Evolutionary conservation across 352 stramenopile genomes (phyloP), one percentile per base, ranked within the genome.

Genomic region (Achlya hypogyna): DNA sequence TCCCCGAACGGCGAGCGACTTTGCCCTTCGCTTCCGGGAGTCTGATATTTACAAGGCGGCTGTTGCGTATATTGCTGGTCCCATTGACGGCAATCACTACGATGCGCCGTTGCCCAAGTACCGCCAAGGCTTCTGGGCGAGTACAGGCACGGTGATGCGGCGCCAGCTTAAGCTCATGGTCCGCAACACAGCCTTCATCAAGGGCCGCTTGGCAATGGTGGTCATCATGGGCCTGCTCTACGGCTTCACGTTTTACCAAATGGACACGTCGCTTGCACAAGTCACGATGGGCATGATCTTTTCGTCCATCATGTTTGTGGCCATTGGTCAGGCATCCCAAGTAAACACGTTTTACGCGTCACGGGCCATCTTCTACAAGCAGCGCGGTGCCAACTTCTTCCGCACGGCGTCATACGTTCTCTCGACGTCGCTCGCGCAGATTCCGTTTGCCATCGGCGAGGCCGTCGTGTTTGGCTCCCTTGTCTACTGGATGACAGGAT

Each of bases 331-430:
- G 49, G 82, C 89, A 51, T 72, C 86, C 5, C 82, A 89, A 71
- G 66, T 97, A 29, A 78, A 87, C 27, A 84, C 78, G 22, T 90
- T 96, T 63, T 89, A 91, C 63, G 74, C 89, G 25, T 74, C 75
- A 0, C 78, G 78, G 5, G 73, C 69, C 20, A 69, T 90, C 1
- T 97, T 93, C 70, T 96, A 96, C 78, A 96, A 95, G 65, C 89
- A 97, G 58, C 77, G 78, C 10, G 82, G 82, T 29, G 78, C 81
- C 1, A 96, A 96, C 62, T 96, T 96, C 64, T 96, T 90, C 64
- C 82, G 83, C 43, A 82, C 87, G 14, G 84, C 81, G 22, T 81
- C 82, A 10, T 97, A 93, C 68, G 79, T 95, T 42, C 65, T 96
- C 27, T 80, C 77, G 5, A 75, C 71, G 43, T 75, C 73, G 10